Base-by-base conservation (phyloP, 2,329 filamentous ascomycete genomes). In the Phaeosphaeriaceae sp. region DNA sequence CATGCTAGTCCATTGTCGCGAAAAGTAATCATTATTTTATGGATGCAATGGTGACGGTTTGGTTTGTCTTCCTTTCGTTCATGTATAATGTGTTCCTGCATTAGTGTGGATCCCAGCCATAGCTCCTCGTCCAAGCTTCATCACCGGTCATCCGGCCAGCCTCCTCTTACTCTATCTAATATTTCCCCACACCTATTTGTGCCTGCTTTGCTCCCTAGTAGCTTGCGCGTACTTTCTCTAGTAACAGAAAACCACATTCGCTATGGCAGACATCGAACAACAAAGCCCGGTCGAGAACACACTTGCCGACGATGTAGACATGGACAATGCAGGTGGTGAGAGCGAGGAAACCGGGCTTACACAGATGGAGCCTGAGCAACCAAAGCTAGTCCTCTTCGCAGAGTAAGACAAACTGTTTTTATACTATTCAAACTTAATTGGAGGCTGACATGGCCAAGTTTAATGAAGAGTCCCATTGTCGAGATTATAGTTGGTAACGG, bases 1-100 rank as follows among this genome's bases (percentile, higher is more conserved):
- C 61, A 82, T 85, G 42, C 63, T 86, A 40, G 74, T 79, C 0
- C 23, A 86, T 87, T 50, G 79, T 87, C 21, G 80, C 83, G 13
- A 86, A 83, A 0, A 84, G 83, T 28, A 87, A 87, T 60, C 84
- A 83, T 63, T 87, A 83, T 67, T 83, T 77, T 71, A 72, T 83
- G 48, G 81, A 83, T 60, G 81, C 81, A 0, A 61, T 78, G 13
- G 75, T 81, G 5, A 81, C 81, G 11, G 77, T 76, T 1, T 69
- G 76, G 48, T 80, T 79, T 16, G 79, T 80, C 3, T 67, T 74
- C 4, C 39, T 81, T 11, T 76, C 77, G 2, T 82, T 81, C 55
- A 38, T 74, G 4, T 74, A 73, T 54, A 83, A 84, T 63, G 73
- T 75, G 23, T 26, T 26, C 23, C 23, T 26, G 23, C 23, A 26